Percentiles rank a stretch among this genome's conserved stretches.
Evolutionary conservation across 352 stramenopile genomes (phyloP).

Genomic region (Phytophthora macrochlamydospora): DNA sequence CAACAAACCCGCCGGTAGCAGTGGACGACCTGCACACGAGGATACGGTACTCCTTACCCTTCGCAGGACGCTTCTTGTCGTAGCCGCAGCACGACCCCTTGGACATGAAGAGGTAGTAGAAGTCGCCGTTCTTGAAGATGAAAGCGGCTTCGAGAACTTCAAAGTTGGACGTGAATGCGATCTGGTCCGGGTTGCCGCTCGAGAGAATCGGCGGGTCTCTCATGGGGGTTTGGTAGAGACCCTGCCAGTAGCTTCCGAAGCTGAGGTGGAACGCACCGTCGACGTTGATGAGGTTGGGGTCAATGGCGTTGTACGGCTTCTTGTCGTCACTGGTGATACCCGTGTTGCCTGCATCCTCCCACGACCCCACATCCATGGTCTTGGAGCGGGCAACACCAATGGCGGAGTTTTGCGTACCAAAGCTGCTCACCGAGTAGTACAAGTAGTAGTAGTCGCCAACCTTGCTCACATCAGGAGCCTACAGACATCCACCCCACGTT

Average conservation of each 20-base stretch:
- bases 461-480: conserved; percentile 48
- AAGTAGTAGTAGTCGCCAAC: conserved; percentile 59
- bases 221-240: conserved; percentile 32
- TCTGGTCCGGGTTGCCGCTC: conserved; percentile 12
- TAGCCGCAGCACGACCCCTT: conserved; percentile 46
- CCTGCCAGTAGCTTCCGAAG: conserved; percentile 50
- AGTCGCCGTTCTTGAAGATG: conserved; percentile 41
- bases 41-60: conserved; percentile 55
- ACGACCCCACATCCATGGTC: conserved; percentile 47
- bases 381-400: conserved; percentile 44
- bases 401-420: conserved; percentile 48
- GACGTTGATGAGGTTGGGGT: conserved; percentile 43
- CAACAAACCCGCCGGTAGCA: conserved; percentile 40
- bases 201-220: conserved; percentile 21
- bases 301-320: conserved; percentile 58
- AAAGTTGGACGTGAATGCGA: conserved; percentile 36
- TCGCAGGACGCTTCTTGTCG: conserved; percentile 29
- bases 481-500: not conserved
- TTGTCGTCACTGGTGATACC: conserved; percentile 27
- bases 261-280: conserved; percentile 37
- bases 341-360: conserved; percentile 42
- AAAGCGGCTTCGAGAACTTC: conserved; percentile 43
- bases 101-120: conserved; percentile 57
- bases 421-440: conserved; percentile 60
- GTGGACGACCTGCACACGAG: conserved; percentile 43